Percentiles rank a stretch among this genome's conserved stretches.
These are phyloP conservation scores for Endocarpon pusillum DNA, from an alignment of 495 filamentous ascomycete genomes.

Conservation along the genomic window DNA sequence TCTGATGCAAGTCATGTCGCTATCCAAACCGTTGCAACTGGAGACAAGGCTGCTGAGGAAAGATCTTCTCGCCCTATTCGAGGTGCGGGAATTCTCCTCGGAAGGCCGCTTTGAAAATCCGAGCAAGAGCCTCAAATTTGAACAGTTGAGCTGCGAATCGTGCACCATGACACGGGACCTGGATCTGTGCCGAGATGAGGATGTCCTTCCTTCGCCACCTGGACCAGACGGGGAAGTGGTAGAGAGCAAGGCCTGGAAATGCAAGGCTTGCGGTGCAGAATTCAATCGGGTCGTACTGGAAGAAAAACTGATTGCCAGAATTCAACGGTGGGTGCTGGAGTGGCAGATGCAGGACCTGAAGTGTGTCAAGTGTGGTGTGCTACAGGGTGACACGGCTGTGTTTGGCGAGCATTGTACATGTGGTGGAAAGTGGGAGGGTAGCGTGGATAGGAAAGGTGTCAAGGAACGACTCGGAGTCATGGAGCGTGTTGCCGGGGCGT, in stretches of 20 bases:
- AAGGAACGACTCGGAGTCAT: constrained; percentile 48
- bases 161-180: constrained; percentile 80
- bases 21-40: constrained; percentile 65
- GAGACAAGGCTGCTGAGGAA: constrained; percentile 77
- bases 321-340: constrained; percentile 54
- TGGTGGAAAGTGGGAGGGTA: constrained; percentile 65
- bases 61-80: constrained; percentile 75
- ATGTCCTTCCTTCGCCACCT: constrained; percentile 43
- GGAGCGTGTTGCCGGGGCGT: constrained; percentile 55
- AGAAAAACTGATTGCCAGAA: constrained; percentile 60
- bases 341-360: constrained; percentile 87
- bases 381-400: constrained; percentile 53
- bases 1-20: constrained; percentile 73
- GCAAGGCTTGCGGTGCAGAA: constrained; percentile 56
- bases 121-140: constrained; percentile 50
- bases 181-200: constrained; percentile 87
- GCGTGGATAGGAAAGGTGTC: constrained; percentile 51
- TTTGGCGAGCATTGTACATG: constrained; percentile 96
- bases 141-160: constrained; percentile 64
- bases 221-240: constrained; percentile 16
- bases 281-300: constrained; percentile 65
- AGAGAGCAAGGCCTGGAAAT: constrained; percentile 48
- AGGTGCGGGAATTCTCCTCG: constrained; percentile 81
- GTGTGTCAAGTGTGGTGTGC: constrained; percentile 41
- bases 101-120: constrained; percentile 81